Conservation (phyloP, 2,329 filamentous ascomycete species). For the Madurella mycetomatis region DNA sequence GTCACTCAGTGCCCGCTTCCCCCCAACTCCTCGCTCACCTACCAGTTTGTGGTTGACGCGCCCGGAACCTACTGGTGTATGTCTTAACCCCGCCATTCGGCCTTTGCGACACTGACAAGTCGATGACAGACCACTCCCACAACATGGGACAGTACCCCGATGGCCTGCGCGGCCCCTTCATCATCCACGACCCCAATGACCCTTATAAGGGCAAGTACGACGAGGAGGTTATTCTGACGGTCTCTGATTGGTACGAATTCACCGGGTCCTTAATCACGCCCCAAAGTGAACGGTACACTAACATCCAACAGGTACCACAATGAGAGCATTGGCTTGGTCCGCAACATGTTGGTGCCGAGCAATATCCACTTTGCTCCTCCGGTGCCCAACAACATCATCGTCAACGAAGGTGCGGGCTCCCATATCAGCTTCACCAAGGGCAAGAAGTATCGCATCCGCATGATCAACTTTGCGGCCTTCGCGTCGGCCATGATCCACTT, state of each 20-base stretch:
- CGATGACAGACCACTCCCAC: conserved; percentile 54
- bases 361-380: conserved; percentile 40
- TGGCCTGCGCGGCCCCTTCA: conserved; percentile 58
- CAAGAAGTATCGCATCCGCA: conserved; percentile 45
- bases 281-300: neutral
- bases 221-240: conserved; percentile 54
- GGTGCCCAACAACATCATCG: conserved; percentile 36
- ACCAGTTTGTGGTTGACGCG: conserved; percentile 45
- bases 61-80: conserved; percentile 47
- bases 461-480: conserved; percentile 44
- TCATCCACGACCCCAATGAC: conserved; percentile 54
- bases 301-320: conserved; percentile 37
- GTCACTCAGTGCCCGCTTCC: conserved; percentile 53
- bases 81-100: conserved; percentile 4
- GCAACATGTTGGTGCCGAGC: conserved; percentile 37
- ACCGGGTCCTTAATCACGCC: too few species aligned
- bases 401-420: conserved; percentile 40
- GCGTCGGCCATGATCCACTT: conserved; percentile 42
- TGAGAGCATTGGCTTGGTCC: conserved; percentile 35
- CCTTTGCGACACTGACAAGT: conserved; percentile 7
- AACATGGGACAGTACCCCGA: conserved; percentile 62
- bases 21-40: conserved; percentile 49
- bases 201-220: conserved; percentile 52
- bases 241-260: conserved; percentile 33
- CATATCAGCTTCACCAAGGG: conserved; percentile 36